Conservation (phyloP, 2,329 filamentous ascomycete species). For the Botryotinia calthae region DNA sequence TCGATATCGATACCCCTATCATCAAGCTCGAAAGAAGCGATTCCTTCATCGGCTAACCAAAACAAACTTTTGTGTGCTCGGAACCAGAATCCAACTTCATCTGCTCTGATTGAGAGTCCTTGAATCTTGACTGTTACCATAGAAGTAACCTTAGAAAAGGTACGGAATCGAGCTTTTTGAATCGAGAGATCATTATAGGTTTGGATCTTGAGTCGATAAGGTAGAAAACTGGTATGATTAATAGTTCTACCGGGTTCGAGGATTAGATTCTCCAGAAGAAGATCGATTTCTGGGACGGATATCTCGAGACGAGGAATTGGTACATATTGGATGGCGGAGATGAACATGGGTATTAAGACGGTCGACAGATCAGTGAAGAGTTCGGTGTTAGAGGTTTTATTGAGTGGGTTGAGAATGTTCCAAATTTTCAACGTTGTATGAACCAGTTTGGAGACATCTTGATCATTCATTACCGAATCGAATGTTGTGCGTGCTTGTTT, state of each 20-base stretch:
- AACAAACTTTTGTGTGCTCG: slow-evolving; percentile 74
- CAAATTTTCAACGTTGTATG: slow-evolving; percentile 66
- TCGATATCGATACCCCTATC: slow-evolving; percentile 83
- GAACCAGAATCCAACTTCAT: slow-evolving; percentile 88
- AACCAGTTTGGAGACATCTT: slow-evolving; percentile 67
- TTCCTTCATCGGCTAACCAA: slow-evolving; percentile 75
- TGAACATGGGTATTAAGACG: slow-evolving; percentile 74
- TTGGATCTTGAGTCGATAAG: slow-evolving; percentile 75
- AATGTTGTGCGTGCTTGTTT: slow-evolving; percentile 67
- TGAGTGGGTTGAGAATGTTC: slow-evolving; percentile 64
- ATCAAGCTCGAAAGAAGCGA: slow-evolving; percentile 82
- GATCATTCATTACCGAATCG: slow-evolving; percentile 66
- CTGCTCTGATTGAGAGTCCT: slow-evolving; percentile 78
- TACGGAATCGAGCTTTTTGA: slow-evolving; percentile 70
- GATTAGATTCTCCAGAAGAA: slow-evolving; percentile 86
- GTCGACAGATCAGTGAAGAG: slow-evolving; percentile 74
- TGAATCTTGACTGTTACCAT: slow-evolving; percentile 75
- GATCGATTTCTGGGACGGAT: slow-evolving; percentile 76
- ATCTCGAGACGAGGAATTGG: slow-evolving; percentile 90
- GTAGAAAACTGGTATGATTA: slow-evolving; percentile 84
- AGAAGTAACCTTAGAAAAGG: slow-evolving; percentile 61
- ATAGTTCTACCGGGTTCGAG: slow-evolving; percentile 83
- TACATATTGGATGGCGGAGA: slow-evolving; percentile 78
- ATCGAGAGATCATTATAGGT: slow-evolving; percentile 86
- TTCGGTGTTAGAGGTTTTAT: slow-evolving; percentile 64